Base-by-base conservation (phyloP, 768 basidiomycete species). In the Xerocomellus chrysenteron region DNA sequence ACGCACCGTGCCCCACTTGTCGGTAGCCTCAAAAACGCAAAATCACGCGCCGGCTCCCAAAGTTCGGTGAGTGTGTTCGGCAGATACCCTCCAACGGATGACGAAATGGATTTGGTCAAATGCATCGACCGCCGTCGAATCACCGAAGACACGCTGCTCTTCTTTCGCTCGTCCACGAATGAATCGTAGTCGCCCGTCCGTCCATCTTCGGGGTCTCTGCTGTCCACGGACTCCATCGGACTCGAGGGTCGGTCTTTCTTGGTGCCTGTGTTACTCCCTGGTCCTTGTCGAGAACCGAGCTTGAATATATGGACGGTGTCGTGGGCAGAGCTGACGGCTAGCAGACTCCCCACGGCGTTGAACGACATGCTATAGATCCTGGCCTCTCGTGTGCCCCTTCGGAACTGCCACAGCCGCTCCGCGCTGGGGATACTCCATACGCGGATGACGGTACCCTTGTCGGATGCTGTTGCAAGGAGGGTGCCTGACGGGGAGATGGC, bases 271-370 rank as follows among this genome's bases (percentile, higher is more conserved):
- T 55, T 33, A 14, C 13, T 64, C 41, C 61, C 65, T 4, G 65
- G 47, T n/a, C 35, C 55, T 51, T 73, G 70, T 16, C 73, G 73
- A n/a, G 68, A 56, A 0, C 84, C 86, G 5, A 98, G 79, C 74
- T 92, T 93, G 78, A 96, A 99, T 37, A 99, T 88, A 72, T 99
- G 97, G 14, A 99, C 94, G 13, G 96, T 98, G 59, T 93, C 95
- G 57, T 93, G 91, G 50, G 92, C 95, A 11, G 86, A 88, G 67
- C 89, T 91, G 19, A 98, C 95, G 2, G 91, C 93, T 14, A 98
- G 74, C n/a, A 99, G 69, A 6, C 86, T 86, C 14, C 85, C 85
- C 35, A 91, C 84, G 4, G 83, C 67, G 67, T 99, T 99, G 74
- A 98, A 98, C 35, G 82, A 84, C 68, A 89, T 84, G 19, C 86